Percentiles rank a stretch among this genome's conserved stretches.
phyloP scores from a whole-genome alignment of 495 filamentous ascomycete species.

The Cairneyella variabilis region DNA sequence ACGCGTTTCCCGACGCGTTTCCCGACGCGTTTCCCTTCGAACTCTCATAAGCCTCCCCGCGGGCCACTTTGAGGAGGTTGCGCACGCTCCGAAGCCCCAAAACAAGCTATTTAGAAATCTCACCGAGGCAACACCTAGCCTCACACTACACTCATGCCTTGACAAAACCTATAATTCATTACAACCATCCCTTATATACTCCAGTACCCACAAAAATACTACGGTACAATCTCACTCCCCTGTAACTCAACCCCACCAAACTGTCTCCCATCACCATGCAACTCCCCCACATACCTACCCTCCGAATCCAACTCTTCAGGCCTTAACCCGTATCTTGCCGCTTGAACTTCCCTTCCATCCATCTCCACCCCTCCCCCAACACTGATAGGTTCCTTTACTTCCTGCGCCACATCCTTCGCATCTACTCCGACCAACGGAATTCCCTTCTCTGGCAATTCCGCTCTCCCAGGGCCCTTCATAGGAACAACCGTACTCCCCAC shows the following conservation, averaged over 20 bases:
- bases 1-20: too few species aligned
- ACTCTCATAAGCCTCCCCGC: too few species aligned
- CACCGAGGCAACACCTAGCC: too few species aligned
- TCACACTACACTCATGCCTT: too few species aligned
- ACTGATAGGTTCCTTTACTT: background rate
- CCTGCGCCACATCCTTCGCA: background rate
- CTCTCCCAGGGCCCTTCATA: background rate
- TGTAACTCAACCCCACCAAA: background rate
- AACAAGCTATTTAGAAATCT: too few species aligned
- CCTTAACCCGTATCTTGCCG: background rate
- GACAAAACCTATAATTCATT: too few species aligned
- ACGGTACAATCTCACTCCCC: background rate
- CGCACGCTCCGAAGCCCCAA: too few species aligned
- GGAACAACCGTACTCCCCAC: background rate
- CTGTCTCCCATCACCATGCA: constrained; percentile 6
- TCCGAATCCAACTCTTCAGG: constrained; percentile 2
- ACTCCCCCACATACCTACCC: constrained; percentile 4
- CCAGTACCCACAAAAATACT: too few species aligned
- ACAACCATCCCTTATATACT: too few species aligned
- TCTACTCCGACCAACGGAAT: too few species aligned
- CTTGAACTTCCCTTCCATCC: background rate
- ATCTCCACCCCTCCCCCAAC: background rate
- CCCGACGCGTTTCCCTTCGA: too few species aligned
- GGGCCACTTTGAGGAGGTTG: too few species aligned
- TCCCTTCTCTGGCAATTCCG: background rate